Evolutionary conservation across 768 basidiomycete species (phyloP).

Genomic region (Agaricus subrufescens): DNA sequence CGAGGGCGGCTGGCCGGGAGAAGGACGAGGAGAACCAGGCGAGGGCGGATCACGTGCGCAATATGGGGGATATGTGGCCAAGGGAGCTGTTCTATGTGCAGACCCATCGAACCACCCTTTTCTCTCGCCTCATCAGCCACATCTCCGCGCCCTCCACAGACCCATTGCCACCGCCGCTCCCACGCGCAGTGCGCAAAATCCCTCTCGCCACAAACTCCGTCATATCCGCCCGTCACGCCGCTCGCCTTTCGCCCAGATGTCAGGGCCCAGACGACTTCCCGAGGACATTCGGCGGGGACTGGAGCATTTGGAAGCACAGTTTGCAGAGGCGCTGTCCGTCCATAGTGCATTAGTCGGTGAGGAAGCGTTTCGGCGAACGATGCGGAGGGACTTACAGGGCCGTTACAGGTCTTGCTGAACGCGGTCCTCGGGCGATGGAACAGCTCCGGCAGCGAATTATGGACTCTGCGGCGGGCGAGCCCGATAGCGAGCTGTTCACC

Average conservation of each 20-base stretch:
- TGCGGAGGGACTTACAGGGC: neutral
- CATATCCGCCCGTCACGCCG: neutral
- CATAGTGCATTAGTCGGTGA: conserved; percentile 8
- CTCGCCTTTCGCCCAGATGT: neutral
- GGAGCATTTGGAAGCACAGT: conserved; percentile 8
- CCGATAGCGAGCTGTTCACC: conserved; percentile 3
- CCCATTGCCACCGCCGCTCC: neutral
- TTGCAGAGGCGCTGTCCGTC: conserved; percentile 8
- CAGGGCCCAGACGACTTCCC: conserved; percentile 3
- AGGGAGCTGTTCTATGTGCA: conserved; percentile 1
- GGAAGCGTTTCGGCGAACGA: neutral
- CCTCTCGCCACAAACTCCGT: neutral
- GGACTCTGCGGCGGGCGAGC: neutral
- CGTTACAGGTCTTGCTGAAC: conserved; percentile 5
- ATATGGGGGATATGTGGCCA: neutral
- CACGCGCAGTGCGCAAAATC: neutral
- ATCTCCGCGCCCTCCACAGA: neutral
- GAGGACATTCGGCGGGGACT: conserved; percentile 7
- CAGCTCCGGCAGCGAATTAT: conserved; percentile 5
- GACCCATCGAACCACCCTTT: conserved; percentile 4
- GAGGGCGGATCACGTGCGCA: conserved; percentile 8
- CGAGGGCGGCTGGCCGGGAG: too few relatives aligned
- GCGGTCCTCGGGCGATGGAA: conserved; percentile 4
- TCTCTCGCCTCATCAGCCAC: conserved; percentile 2
- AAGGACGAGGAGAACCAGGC: neutral